phyloP scores from a whole-genome alignment of 1,139 yeast genomes.

The Geotrichum reessii region DNA sequence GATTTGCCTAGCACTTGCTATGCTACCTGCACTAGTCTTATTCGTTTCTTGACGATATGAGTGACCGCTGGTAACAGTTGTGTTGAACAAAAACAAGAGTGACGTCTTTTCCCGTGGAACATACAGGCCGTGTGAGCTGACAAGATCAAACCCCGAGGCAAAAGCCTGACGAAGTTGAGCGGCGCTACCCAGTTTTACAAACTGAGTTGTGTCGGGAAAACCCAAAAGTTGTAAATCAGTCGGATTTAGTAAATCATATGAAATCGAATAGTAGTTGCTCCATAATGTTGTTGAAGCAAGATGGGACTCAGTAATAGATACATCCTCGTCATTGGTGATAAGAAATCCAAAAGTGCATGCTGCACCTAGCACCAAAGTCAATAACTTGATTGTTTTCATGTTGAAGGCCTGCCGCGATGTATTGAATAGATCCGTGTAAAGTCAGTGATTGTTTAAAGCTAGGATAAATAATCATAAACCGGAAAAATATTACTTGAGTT shows the following conservation, averaged over 20 bases:
- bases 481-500: not conserved
- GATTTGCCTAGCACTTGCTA: slow-evolving; percentile 16
- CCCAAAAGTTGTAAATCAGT: slow-evolving; percentile 22
- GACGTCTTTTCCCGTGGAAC: slow-evolving; percentile 26
- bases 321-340: not conserved
- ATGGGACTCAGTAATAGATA: not conserved
- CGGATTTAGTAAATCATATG: slow-evolving; percentile 24
- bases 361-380: not conserved
- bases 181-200: slow-evolving; percentile 10
- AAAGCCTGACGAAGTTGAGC: slow-evolving; percentile 19
- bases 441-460: not conserved
- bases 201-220: slow-evolving; percentile 14
- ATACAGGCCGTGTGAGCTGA: slow-evolving; percentile 19
- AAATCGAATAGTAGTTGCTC: slow-evolving; percentile 23
- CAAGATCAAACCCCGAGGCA: slow-evolving; percentile 21
- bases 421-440: not conserved
- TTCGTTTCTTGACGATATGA: not conserved
- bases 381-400: not conserved
- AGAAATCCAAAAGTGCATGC: not conserved
- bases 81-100: slow-evolving; percentile 27
- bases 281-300: slow-evolving; percentile 13
- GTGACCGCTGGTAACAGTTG: slow-evolving; percentile 13
- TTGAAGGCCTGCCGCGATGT: no score
- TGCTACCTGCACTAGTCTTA: not conserved
- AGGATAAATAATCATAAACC: not conserved